Base-by-base conservation (phyloP, 257 asterid species). In the Cruciata laevipes region DNA sequence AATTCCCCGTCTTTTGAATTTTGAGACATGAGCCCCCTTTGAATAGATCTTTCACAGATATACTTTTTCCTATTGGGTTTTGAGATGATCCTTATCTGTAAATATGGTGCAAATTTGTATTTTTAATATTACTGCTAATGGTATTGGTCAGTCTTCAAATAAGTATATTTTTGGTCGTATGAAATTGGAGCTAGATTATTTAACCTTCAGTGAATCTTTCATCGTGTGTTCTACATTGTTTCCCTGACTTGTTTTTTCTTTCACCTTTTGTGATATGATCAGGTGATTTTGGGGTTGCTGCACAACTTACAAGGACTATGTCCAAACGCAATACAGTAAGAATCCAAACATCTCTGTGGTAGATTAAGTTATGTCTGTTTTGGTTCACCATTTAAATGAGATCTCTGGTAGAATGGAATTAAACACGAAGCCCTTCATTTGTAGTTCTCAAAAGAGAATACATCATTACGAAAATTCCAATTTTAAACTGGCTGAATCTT, bases 211-310 rank as follows among this genome's bases (percentile, higher is more conserved):
- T 12, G 17, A 31, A 18, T 56, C 35, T 10, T 52, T 1, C 30
- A 13, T 17, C 27, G 20, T 24, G 62, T n/a, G 25, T 23, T 53
- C 40, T 52, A 13, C 60, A 40, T 40, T 63, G 25, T 32, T 18
- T 7, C 37, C 52, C n/a, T 27, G 3, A 25, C 52, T 53, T 24
- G 6, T 10, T 55, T 51, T 51, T 70, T 60, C 73, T 70, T 63
- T 51, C 69, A 70, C 58, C 3, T 44, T 10, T 58, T 38, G 20
- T 49, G 69, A 72, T 17, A 69, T 61, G 73, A 77, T 56, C 92
- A 93, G 97, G 97, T 87, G 99, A 94, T 81, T 94, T 94, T 83
- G 99, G 96, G 59, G 99, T 94, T 81, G 99, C 99, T 82, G 96
- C 97, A 18, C 99, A 94, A 83, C 82, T 94, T 77, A 90, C 99